Evolutionary conservation across 805 yeast genomes (phyloP), one percentile per base, ranked within the genome.

Genomic region (Candida ponderosae): DNA sequence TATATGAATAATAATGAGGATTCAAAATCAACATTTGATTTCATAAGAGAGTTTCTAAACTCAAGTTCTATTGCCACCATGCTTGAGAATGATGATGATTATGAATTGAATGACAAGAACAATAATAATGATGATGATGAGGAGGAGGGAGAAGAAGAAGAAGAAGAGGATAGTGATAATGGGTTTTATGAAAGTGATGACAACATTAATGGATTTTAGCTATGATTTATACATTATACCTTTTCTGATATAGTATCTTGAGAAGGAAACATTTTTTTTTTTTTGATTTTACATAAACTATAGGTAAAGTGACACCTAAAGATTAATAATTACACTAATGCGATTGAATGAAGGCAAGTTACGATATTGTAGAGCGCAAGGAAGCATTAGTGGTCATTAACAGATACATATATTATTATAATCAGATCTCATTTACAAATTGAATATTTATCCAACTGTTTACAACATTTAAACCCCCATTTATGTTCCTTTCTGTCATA

Each of bases 401-500:
- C n/a, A n/a, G n/a, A n/a, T n/a, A n/a, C n/a, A n/a, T n/a, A n/a
- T n/a, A n/a, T n/a, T n/a, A n/a, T n/a, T n/a, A n/a, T n/a, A n/a
- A n/a, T n/a, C n/a, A n/a, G n/a, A n/a, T n/a, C n/a, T n/a, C n/a
- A 21, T 20, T 34, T 40, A 42, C 74, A 69, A 19, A 59, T 47
- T 5, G 64, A 53, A 21, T 57, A 49, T 34, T 51, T 54, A 6
- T 50, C 49, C 4, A 58, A 33, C 11, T 59, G 56, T 34, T 62
- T 57, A 37, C 74, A 68, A 37, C 74, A 68, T 4, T 45, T 43
- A 40, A 54, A 68, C 7, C 74, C 74, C 74, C 74, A 69, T 24
- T 24, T 24, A 6, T 24, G 11, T 34, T 51, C 48, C 4, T 67
- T 66, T 27, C 57, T 52, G 5, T 47, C 33, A 54, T 62, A 69